Evolutionary conservation across 2,329 filamentous ascomycete genomes (phyloP).

Genomic region (Coniosporium tulheliwenetii): DNA sequence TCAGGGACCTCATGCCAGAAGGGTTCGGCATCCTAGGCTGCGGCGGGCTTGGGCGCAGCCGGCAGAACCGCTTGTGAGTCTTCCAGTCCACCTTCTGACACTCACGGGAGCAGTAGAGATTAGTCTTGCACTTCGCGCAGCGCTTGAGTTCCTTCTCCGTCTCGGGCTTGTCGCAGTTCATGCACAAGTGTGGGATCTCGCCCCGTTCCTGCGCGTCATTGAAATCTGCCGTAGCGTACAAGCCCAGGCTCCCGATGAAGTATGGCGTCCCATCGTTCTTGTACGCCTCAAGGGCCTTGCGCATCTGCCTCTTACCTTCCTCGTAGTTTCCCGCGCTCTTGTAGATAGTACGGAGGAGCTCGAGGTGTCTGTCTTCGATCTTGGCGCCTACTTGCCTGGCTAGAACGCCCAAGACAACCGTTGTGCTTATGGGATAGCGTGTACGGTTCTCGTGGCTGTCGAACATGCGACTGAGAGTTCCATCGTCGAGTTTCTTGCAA

Average conservation of each 20-base stretch:
- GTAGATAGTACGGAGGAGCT: constrained; percentile 3
- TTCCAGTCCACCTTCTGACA: too few relatives aligned
- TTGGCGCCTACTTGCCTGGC: constrained; percentile 6
- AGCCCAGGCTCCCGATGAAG: constrained; percentile 3
- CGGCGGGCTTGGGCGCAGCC: too few relatives aligned
- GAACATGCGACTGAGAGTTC: constrained; percentile 1
- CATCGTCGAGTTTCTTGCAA: constrained; percentile 3
- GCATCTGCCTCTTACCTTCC: constrained; percentile 3
- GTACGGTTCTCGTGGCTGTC: background rate
- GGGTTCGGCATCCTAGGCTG: too few relatives aligned
- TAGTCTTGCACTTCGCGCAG: too few relatives aligned
- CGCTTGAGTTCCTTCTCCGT: too few relatives aligned
- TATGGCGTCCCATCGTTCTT: constrained; percentile 4
- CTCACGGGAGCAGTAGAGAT: too few relatives aligned
- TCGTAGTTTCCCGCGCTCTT: constrained; percentile 1
- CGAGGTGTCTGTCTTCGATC: constrained; percentile 1
- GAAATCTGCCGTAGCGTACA: background rate
- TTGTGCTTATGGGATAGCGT: constrained; percentile 1
- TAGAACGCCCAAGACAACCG: constrained; percentile 5
- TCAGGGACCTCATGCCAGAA: too few relatives aligned
- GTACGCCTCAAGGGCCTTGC: constrained; percentile 3
- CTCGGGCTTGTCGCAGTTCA: too few relatives aligned
- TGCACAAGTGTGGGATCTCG: too few relatives aligned
- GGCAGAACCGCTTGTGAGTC: too few relatives aligned
- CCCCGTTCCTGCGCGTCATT: too few relatives aligned